A percentile compares a stretch with the other conserved stretches of the same genome.
Evolutionary conservation across 345 rosid species (phyloP).

Genomic region (Anastatica hierochuntica): DNA sequence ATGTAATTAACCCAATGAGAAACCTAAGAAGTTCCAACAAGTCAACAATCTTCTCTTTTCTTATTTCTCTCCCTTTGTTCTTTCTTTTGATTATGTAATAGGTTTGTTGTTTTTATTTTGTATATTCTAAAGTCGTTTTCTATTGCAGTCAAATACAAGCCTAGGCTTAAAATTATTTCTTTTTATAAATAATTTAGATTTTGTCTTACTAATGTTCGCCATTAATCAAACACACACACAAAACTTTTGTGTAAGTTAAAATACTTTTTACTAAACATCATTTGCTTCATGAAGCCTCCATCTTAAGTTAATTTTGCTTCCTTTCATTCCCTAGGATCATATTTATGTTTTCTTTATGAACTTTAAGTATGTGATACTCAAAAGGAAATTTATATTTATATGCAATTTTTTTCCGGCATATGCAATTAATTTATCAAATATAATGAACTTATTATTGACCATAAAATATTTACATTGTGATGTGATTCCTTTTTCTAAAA

Average conservation of each 20-base stretch:
- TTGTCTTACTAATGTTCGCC: slow-evolving; percentile 32
- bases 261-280: slow-evolving; percentile 1
- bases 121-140: slow-evolving; percentile 7
- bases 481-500: too few species aligned
- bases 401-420: too few species aligned
- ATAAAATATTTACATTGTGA: too few species aligned
- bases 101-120: not conserved
- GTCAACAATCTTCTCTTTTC: slow-evolving; percentile 19
- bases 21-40: slow-evolving; percentile 24
- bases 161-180: slow-evolving; percentile 6
- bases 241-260: too few species aligned
- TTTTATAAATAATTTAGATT: slow-evolving; percentile 10
- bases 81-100: not conserved
- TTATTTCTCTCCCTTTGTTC: not conserved
- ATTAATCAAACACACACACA: slow-evolving; percentile 19
- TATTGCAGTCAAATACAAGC: slow-evolving; percentile 21
- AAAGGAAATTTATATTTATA: too few species aligned
- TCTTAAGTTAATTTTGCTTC: not conserved
- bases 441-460: too few species aligned
- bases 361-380: too few species aligned
- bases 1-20: slow-evolving; percentile 30
- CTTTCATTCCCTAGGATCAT: not conserved
- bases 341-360: too few species aligned
- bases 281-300: slow-evolving; percentile 7
- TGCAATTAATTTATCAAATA: too few species aligned